Evolutionary conservation across 768 basidiomycete species (phyloP), one percentile per base, ranked within the genome.

Genomic region (Rhodotorula kratochvilovae): DNA sequence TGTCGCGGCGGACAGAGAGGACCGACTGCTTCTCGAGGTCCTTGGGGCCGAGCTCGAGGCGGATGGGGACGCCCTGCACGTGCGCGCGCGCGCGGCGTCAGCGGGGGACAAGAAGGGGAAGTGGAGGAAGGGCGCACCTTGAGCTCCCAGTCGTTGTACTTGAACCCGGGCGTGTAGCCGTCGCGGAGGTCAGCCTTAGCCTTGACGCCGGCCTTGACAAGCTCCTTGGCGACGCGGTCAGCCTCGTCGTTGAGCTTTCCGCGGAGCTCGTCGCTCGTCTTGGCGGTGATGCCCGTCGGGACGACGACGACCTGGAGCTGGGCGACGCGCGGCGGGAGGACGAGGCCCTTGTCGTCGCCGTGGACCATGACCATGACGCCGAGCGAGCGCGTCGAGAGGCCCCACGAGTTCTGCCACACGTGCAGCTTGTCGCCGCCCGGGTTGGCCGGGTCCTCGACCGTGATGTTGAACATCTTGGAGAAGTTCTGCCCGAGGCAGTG

Each of bases 311-410:
- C 92, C 82, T 99, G 96, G 29, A 95, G 81, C 72, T 85, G 86
- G n/a, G 96, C 95, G 45, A 99, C 95, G 17, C 92, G 85, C 71
- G 96, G 96, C n/a, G 96, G 96, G 66, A 98, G 87, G 21, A 98
- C 94, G 75, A 99, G 82, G 25, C 96, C 96, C 79, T 96, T 91
- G 80, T 99, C 92, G 80, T 99, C 96, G 45, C 95, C 94, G 79
- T 99, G 95, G 11, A 91, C 87, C 96, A 99, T 99, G 76, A 96
- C 93, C 95, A 97, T 97, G 67, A 97, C 91, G 78, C 96, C 96
- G 77, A 99, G 92, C 36, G 90, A 86, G 67, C 96, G 85, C n/a
- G 95, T 98, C 58, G 90, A 91, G 63, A 98, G 83, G 78, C 96
- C 96, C 96, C 96, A 98, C 45, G 91, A 94, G 82, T 97, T 99